These are phyloP conservation scores for Ceratobasidium sp. DNA, from an alignment of 1,284 basidiomycete species.

Conservation along the genomic window DNA sequence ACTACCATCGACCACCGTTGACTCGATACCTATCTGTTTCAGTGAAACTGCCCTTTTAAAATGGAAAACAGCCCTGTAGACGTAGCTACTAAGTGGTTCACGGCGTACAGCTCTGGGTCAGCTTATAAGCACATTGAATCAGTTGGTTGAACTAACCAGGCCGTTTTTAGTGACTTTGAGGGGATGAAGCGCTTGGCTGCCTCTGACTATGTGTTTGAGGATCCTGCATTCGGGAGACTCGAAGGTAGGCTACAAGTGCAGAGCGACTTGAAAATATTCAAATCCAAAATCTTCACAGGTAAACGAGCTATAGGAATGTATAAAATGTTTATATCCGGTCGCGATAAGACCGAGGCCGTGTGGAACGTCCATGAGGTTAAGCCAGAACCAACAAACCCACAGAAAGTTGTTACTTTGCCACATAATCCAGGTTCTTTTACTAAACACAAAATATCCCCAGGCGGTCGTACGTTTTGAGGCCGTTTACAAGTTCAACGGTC, in stretches of 20 bases:
- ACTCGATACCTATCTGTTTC: background rate
- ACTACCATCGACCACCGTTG: background rate
- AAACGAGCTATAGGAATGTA: constrained; percentile 24
- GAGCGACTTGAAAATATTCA: too few species aligned
- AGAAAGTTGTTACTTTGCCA: background rate
- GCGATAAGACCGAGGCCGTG: constrained; percentile 24
- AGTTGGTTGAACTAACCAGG: background rate
- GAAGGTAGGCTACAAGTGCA: constrained; percentile 5
- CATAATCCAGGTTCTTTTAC: background rate
- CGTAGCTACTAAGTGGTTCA: constrained; percentile 28
- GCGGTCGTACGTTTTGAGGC: constrained; percentile 28
- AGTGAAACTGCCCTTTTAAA: background rate
- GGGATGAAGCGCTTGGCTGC: constrained; percentile 20
- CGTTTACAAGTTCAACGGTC: constrained; percentile 27
- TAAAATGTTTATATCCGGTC: constrained; percentile 29
- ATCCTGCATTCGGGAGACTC: constrained; percentile 30
- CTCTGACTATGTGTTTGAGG: constrained; percentile 11
- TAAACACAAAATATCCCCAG: background rate
- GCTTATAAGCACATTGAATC: background rate
- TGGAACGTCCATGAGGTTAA: constrained; percentile 37
- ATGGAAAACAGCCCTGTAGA: constrained; percentile 24
- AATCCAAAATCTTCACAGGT: background rate
- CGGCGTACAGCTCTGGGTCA: constrained; percentile 29
- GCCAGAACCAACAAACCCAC: constrained; percentile 11
- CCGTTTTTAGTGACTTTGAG: constrained; percentile 2